Conservation (phyloP, 495 filamentous ascomycete genomes). For the Lasiosphaeria miniovina region DNA sequence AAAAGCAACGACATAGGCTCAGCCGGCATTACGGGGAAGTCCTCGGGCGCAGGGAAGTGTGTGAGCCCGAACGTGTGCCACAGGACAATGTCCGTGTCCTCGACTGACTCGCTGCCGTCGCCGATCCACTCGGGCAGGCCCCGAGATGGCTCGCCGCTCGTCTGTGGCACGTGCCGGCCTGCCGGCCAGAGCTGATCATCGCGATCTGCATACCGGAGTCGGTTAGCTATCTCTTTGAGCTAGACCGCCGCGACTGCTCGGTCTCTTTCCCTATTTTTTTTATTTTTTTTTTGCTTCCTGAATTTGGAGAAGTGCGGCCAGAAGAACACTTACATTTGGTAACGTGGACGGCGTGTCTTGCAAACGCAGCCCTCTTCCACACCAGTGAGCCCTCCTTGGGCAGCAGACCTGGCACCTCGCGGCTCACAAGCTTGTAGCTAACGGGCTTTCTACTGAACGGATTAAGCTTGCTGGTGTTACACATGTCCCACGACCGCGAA, state of each 20-base stretch:
- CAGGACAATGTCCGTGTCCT: conserved; percentile 83
- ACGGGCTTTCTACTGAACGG: conserved; percentile 81
- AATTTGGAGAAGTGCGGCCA: no score
- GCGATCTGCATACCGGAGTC: conserved; percentile 48
- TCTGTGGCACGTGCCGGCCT: conserved; percentile 91
- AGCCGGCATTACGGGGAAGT: conserved; percentile 93
- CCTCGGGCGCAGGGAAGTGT: conserved; percentile 89
- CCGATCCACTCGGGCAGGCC: conserved; percentile 84
- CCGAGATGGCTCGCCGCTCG: conserved; percentile 74
- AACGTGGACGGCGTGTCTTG: conserved; percentile 85
- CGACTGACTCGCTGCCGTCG: conserved; percentile 67
- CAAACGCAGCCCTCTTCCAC: conserved; percentile 93
- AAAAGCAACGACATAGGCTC: conserved; percentile 78
- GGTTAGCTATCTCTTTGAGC: neutral
- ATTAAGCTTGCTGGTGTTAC: conserved; percentile 79
- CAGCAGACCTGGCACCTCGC: conserved; percentile 76
- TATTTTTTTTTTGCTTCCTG: neutral
- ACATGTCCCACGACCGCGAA: conserved; percentile 86
- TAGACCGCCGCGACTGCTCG: neutral
- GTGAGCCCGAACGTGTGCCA: conserved; percentile 97
- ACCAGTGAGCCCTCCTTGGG: conserved; percentile 82
- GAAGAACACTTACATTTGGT: conserved; percentile 68
- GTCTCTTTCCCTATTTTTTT: neutral
- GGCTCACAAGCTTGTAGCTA: conserved; percentile 88
- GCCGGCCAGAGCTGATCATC: conserved; percentile 90